Base-by-base conservation (phyloP, 371 early-diverging fungal species). In the Phascolomyces articulosus region DNA sequence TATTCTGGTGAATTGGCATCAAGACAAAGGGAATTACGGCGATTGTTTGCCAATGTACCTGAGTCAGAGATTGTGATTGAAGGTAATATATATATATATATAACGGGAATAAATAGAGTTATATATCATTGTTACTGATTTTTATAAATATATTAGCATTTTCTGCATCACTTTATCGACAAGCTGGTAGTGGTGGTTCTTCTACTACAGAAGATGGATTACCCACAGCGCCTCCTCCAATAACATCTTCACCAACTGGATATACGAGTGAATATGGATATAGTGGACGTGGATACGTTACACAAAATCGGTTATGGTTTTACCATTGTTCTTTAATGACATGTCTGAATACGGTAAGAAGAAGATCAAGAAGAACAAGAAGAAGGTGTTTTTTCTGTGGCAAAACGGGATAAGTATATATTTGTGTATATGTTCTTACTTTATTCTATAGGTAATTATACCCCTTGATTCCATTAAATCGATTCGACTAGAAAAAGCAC, bases 321-420 rank as follows among this genome's bases (percentile, higher is more conserved):
- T 78, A 78, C 57, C 77, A 79, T 54, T 75, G 77, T 31, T 66
- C 63, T 11, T 48, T 76, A 44, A 75, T 78, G 76, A 74, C 76
- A 24, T 72, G 68, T 60, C 63, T 76, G 11, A 72, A 74, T 40
- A 70, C 76, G 60, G 77, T 81, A 71, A 73, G 49, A 31, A 13
- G 16, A 13, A 44, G 0, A 44, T 13, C 44, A 44, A n/a, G 0
- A 44, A 16, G 4, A 44, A 44, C 44, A 44, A 15, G 16, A 16
- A n/a, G 1, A n/a, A 44, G 44, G 6, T 13, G 16, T 47, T 13
- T 16, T 20, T 16, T 20, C 6, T 47, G 47, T 47, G 47, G 21
- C n/a, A n/a, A n/a, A n/a, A n/a, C n/a, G n/a, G n/a, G n/a, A n/a
- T n/a, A n/a, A n/a, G n/a, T n/a, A n/a, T n/a, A n/a, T n/a, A n/a